These are phyloP conservation scores for Scedosporium minutisporum DNA, from an alignment of 2,329 filamentous ascomycete species.

Conservation along the genomic window DNA sequence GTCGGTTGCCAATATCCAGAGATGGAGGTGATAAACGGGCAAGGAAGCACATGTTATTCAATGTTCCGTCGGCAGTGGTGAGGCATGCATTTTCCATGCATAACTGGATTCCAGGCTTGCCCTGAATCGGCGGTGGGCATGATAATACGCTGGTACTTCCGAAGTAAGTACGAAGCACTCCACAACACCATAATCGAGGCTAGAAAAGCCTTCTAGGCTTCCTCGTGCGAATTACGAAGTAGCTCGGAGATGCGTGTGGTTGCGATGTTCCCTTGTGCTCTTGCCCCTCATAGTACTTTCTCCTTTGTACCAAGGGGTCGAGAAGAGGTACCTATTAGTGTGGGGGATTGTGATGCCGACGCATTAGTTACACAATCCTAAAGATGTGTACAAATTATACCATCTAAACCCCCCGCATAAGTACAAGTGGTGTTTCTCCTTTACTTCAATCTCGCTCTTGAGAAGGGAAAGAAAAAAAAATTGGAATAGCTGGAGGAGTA, in stretches of 20 bases:
- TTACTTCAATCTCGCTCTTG: background rate
- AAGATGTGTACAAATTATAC: background rate
- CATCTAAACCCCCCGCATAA: background rate
- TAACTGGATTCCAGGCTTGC: background rate
- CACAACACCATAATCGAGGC: too few species aligned
- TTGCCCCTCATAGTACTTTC: background rate
- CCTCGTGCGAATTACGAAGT: background rate
- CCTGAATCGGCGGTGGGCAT: background rate
- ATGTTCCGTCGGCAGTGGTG: background rate
- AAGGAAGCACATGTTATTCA: background rate
- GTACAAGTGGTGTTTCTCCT: background rate
- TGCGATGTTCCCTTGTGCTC: background rate
- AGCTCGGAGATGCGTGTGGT: background rate
- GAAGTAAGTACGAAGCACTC: too few species aligned
- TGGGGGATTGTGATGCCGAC: background rate
- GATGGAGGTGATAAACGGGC: background rate
- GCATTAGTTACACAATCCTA: background rate
- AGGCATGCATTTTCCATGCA: background rate
- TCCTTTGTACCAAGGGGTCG: background rate
- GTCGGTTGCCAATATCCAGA: background rate
- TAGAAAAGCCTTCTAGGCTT: background rate
- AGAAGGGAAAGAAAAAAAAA: background rate
- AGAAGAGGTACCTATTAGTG: background rate
- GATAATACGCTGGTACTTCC: too few species aligned
- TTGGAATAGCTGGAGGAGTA: too few species aligned